These are phyloP conservation scores for Plectosphaerella plurivora DNA, from an alignment of 2,329 filamentous ascomycete species.

Conservation along the genomic window DNA sequence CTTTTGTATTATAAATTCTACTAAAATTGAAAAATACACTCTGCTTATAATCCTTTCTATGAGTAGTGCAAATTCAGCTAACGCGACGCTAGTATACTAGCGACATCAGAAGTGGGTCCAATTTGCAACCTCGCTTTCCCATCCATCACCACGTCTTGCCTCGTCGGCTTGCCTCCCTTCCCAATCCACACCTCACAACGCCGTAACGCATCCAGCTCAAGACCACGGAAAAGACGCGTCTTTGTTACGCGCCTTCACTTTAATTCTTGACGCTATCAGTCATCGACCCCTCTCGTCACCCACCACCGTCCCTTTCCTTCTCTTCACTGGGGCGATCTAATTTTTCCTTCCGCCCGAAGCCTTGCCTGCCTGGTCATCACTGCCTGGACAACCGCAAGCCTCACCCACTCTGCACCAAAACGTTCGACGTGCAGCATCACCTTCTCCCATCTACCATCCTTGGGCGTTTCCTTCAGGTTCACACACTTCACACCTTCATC, in stretches of 20 bases:
- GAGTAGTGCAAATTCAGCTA: too few relatives aligned
- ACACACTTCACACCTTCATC: too few relatives aligned
- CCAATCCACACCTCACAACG: not conserved
- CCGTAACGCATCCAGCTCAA: not conserved
- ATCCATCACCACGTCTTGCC: not conserved
- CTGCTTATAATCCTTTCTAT: too few relatives aligned
- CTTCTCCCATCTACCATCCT: not conserved
- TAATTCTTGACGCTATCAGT: not conserved
- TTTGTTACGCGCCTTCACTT: not conserved
- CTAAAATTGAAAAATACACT: too few relatives aligned
- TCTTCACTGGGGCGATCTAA: not conserved
- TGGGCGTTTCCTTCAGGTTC: not conserved
- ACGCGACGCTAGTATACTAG: too few relatives aligned
- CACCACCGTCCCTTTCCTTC: not conserved
- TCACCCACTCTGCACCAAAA: not conserved
- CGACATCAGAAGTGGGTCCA: too few relatives aligned
- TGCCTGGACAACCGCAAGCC: constrained; percentile 4
- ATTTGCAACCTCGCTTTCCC: not conserved
- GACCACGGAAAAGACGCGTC: too few relatives aligned
- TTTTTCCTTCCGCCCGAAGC: not conserved
- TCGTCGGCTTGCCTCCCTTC: too few relatives aligned
- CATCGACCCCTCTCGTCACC: not conserved
- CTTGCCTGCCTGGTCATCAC: constrained; percentile 14
- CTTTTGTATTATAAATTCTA: too few relatives aligned
- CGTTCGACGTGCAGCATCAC: not conserved